Evolutionary conservation across 805 yeast species (phyloP), one percentile per base, ranked within the genome.

Genomic region (Pichia eremophila): DNA sequence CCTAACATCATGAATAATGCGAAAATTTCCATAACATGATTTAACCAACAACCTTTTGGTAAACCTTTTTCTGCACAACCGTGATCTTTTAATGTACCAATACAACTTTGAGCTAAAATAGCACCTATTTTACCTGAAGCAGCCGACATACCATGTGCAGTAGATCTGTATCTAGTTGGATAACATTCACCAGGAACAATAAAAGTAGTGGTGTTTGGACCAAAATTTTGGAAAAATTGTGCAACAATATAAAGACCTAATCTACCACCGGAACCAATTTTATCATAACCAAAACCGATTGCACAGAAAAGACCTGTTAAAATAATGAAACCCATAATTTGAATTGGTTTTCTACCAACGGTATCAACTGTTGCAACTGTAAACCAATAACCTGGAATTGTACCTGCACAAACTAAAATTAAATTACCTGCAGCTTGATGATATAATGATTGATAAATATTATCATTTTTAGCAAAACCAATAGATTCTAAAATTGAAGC

Each of bases 101-200:
- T 68, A 65, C 85, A 83, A 53, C 90, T 81, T 71, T 84, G 93
- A 28, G 96, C 95, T 73, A 88, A 79, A 57, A 88, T 86, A 50
- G 96, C 95, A 72, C 96, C 96, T 59, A 87, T 73, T 67, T 88
- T 88, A 74, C 96, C 96, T 34, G 79, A 67, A 45, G 95, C 96
- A 58, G 96, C 96, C 54, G 95, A 87, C 53, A 88, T 75, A 75
- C 96, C 96, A 61, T 88, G 96, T 43, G 96, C 95, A 55, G 95
- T 81, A 22, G 95, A 87, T 81, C 96, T 84, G 72, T 87, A 88
- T 74, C 95, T 81, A 48, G 96, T 88, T 65, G 96, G 96, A 82
- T 74, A 89, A 64, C 80, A 72, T 73, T 88, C 96, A 70, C 95
- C 96, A 41, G 96, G 95, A 62, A 85, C 77, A 61, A 88, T 80